Evolutionary conservation across 768 basidiomycete species (phyloP), one percentile per base, ranked within the genome.

Genomic region (Pulveroboletus sp.): DNA sequence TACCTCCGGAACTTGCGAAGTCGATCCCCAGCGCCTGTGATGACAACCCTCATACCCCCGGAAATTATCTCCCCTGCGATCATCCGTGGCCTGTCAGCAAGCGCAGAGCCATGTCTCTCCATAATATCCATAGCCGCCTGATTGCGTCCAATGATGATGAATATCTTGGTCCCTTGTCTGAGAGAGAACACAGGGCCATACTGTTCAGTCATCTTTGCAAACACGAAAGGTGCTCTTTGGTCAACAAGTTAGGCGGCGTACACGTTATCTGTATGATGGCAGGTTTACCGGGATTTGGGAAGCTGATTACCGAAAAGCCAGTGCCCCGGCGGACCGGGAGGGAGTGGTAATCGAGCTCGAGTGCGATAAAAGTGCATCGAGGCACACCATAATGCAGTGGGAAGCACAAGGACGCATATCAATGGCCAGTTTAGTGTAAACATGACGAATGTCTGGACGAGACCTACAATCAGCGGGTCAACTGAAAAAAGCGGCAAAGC

Each of bases 121-220:
- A 74, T 64, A 38, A 75, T 70, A 11, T 74, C 73, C 21, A 64
- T 49, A 1, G 69, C 73, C 6, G 70, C 70, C 58, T 34, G 50
- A 40, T 65, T 44, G 39, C 64, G 59, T 1, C 62, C 64, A 12
- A 65, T 59, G 13, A 65, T 21, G 1, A 65, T 49, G 9, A 53
- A 61, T 4, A 49, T 10, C 3, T 34, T 37, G 12, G 35, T 6
- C 1, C 83, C 81, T 53, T 78, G 76, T 6, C 74, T 70, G 1
- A 84, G 60, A 0, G n/a, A n/a, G n/a, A n/a, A n/a, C n/a, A n/a
- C n/a, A n/a, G n/a, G n/a, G n/a, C n/a, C n/a, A n/a, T n/a, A 84
- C 50, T 73, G 57, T 56, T 82, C 70, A 2, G 77, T 79, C 75
- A 80, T 78, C 57, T 77, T 71, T 31, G 82, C 77, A 41, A 80